Conservation (phyloP, 2,329 filamentous ascomycete species). For the Allantophomopsis cytisporea region DNA sequence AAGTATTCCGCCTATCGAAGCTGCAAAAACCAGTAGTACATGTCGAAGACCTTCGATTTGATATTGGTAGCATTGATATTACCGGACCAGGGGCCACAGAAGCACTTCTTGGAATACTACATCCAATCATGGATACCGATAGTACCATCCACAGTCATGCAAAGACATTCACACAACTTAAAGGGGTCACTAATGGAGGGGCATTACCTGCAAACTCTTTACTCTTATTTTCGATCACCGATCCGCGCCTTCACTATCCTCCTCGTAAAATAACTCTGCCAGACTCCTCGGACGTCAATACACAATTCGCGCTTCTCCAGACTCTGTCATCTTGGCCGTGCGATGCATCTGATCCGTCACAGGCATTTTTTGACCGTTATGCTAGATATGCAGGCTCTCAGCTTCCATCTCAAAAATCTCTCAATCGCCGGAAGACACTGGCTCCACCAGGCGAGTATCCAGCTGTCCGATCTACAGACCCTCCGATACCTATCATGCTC, state of each 20-base stretch:
- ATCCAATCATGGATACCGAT: slow-evolving; percentile 27
- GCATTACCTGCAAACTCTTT: slow-evolving; percentile 57
- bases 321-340: slow-evolving; percentile 54
- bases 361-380: slow-evolving; percentile 55
- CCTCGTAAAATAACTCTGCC: slow-evolving; percentile 39
- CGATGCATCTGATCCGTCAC: slow-evolving; percentile 32
- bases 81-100: slow-evolving; percentile 69
- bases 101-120: slow-evolving; percentile 55
- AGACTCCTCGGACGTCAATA: slow-evolving; percentile 20
- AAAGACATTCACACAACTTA: slow-evolving; percentile 34
- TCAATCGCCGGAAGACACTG: slow-evolving; percentile 62
- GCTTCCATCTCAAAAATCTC: slow-evolving; percentile 61
- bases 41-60: slow-evolving; percentile 55
- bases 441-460: slow-evolving; percentile 50
- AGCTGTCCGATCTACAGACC: slow-evolving; percentile 44
- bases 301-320: slow-evolving; percentile 33
- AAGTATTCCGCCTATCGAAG: slow-evolving; percentile 42
- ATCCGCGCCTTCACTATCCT: slow-evolving; percentile 72
- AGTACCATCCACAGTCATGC: slow-evolving; percentile 26
- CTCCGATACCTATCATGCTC: slow-evolving; percentile 64
- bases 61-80: slow-evolving; percentile 59
- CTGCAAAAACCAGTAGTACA: slow-evolving; percentile 45
- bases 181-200: slow-evolving; percentile 51
- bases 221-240: slow-evolving; percentile 59
- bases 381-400: slow-evolving; percentile 49